Base-by-base conservation (phyloP, 2,329 filamentous ascomycete species). In the Aspergillus transmontanensis region DNA sequence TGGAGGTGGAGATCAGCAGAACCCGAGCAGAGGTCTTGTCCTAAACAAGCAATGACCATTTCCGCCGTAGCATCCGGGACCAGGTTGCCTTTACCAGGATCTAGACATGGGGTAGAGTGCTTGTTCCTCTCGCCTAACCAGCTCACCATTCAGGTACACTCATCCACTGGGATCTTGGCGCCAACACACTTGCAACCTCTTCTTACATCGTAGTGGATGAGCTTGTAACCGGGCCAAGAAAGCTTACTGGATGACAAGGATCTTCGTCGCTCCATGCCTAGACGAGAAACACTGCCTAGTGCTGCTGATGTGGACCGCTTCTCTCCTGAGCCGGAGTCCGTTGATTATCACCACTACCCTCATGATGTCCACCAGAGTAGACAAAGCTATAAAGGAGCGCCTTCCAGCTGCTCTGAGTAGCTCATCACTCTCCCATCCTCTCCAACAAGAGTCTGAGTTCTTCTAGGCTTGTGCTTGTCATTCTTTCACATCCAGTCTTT, bases 331-430 rank as follows among this genome's bases (percentile, higher is more conserved):
- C 55, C 58, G 58, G 66, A 54, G 32, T 55, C 46, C 32, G 58
- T 45, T 43, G 41, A 55, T 32, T 32, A 51, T 51, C 32, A 21
- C n/a, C 12, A 50, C 30, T 26, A 45, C 32, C 32, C 23, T 58
- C 32, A 36, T 39, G 46, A 54, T 50, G 36, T 12, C 51, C 36
- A 56, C 45, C 36, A 26, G 39, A 16, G 36, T 32, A 32, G 59
- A 46, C 41, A 45, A 64, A 64, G 32, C 56, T 74, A 75, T 74
- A 75, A 75, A 73, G 67, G 12, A 59, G 57, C 36, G 39, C 19
- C 61, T 26, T 57, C 69, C 63, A 41, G 59, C 46, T 54, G 26
- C 61, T 63, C 28, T 51, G 54, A 32, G 59, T 41, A 39, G 63
- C 55, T 58, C 61, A 50, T 60, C 57, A 58, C 57, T 62, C 56